A percentile compares a stretch with the other conserved stretches of the same genome.
Evolutionary conservation across 345 rosid species (phyloP).

Genomic region (Salix exigua): DNA sequence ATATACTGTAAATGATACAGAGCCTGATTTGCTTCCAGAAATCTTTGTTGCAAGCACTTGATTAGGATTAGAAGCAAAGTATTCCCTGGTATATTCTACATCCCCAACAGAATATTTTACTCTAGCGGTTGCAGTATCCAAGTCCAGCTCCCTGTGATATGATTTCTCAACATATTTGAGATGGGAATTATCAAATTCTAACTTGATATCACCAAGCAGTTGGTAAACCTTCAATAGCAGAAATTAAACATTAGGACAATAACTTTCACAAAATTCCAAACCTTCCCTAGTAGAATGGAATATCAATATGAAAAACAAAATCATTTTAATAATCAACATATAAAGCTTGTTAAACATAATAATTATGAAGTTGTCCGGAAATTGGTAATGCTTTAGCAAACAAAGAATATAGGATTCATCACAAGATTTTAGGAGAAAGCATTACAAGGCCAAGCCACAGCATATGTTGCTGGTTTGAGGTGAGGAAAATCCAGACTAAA

Average conservation of each 20-base stretch:
- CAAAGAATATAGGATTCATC: neutral
- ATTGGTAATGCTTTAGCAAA: conserved; percentile 2
- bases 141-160: conserved; percentile 84
- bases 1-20: conserved; percentile 58
- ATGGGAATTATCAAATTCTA: conserved; percentile 76
- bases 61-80: conserved; percentile 67
- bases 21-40: conserved; percentile 55
- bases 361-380: neutral
- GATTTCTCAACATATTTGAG: conserved; percentile 51
- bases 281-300: neutral
- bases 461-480: neutral
- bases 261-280: neutral
- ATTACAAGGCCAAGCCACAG: neutral
- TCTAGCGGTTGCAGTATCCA: conserved; percentile 70
- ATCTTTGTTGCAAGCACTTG: conserved; percentile 69
- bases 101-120: conserved; percentile 60
- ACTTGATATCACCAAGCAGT: conserved; percentile 74
- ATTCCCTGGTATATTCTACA: conserved; percentile 59
- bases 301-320: neutral
- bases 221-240: conserved; percentile 61
- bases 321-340: neutral
- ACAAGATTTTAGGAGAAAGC: neutral
- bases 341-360: neutral
- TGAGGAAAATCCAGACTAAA: neutral
- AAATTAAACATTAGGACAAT: conserved; percentile 6